Evolutionary conservation across 129 eudicot genomes (phyloP), one percentile per base, ranked within the genome.

Genomic region (Centaurea solstitialis): DNA sequence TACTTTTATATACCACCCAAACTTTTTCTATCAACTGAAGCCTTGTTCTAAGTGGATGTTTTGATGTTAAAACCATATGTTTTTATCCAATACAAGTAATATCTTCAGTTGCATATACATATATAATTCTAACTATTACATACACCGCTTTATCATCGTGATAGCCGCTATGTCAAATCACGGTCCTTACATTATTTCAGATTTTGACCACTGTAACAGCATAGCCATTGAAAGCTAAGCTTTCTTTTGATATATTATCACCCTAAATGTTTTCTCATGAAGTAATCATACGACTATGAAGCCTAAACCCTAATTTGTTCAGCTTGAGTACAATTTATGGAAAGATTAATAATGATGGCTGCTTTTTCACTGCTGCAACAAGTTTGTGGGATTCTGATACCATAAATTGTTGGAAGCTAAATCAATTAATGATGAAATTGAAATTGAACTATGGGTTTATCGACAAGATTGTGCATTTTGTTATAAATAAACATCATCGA

Each of bases 381-480:
- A 41, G 8, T 17, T 20, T 35, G 61, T 15, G 72, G 72, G 40
- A 39, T 72, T 72, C 8, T 70, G 26, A 30, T 33, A 23, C 43
- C 68, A 23, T n/a, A 41, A 50, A 33, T 22, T 22, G 18, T 13
- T 70, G 43, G 18, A 61, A 72, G 59, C 38, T 73, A 23, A 40
- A 28, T 30, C 23, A 13, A 28, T 47, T 15, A 15, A 21, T 53
- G 9, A 74, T 47, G 6, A 26, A 26, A 62, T 22, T 20, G 7
- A 20, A 57, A 21, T 7, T 7, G 53, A 50, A 23, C 20, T 50
- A 72, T 39, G 62, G 43, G 20, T 9, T 20, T 12, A 74, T 43
- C 59, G 37, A 70, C 38, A 70, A 70, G 61, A 70, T 70, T 79
- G 53, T n/a, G 76, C 66, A 41, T 71, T 39, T 26, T 45, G 43